phyloP scores from a whole-genome alignment of 257 asterid genomes.

The Solanum verrucosum region DNA sequence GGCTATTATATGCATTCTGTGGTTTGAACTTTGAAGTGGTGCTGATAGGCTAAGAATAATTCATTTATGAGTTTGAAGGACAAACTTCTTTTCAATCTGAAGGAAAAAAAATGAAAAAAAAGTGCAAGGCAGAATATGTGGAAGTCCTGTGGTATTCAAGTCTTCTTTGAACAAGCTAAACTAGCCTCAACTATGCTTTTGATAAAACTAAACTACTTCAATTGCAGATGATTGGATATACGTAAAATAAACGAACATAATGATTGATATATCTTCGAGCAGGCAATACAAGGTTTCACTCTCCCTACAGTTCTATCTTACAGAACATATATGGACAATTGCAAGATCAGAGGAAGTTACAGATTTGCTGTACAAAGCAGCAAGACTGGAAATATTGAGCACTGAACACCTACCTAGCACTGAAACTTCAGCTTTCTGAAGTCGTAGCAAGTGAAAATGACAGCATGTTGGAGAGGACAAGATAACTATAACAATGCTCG shows the following conservation, averaged over 20 bases:
- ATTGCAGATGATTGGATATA: not conserved
- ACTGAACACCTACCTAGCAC: not conserved
- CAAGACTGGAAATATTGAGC: not conserved
- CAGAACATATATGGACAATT: slow-evolving; percentile 4
- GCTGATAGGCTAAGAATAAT: not conserved
- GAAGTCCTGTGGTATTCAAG: not conserved
- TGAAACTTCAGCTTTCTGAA: not conserved
- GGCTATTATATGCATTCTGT: not conserved
- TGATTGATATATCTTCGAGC: not conserved
- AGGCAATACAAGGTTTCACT: not conserved
- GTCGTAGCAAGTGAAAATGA: not conserved
- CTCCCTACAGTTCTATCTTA: not conserved
- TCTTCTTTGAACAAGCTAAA: not conserved
- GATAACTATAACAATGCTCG: not conserved
- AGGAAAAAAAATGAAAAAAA: not conserved
- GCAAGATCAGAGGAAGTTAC: slow-evolving; percentile 2
- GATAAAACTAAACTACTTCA: not conserved
- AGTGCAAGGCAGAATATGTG: not conserved
- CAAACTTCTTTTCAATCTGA: not conserved
- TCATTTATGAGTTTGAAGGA: not conserved
- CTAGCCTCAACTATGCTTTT: not conserved
- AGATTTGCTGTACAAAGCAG: slow-evolving; percentile 13
- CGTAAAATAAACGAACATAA: not conserved
- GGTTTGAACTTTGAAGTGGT: not conserved
- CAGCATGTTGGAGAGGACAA: not conserved